Conservation (phyloP, 768 basidiomycete genomes). For the Tulasnella sp. region DNA sequence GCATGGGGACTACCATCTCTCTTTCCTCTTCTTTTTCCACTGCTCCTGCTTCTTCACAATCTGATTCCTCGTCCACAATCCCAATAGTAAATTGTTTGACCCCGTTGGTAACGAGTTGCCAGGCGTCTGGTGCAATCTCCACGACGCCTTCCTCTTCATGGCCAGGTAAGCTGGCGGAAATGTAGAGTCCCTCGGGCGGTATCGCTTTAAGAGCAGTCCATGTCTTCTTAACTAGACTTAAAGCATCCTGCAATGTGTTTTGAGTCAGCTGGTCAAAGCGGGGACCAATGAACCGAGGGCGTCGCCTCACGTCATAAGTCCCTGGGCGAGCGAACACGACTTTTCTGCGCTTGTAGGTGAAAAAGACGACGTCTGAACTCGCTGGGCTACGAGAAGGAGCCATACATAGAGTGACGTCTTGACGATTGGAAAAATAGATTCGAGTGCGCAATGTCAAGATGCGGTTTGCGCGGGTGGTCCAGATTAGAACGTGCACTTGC, state of each 20-base stretch:
- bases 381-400: no score
- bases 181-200: not conserved
- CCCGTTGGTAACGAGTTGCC: not conserved
- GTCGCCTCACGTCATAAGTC: no score
- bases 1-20: not conserved
- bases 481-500: no score
- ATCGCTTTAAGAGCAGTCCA: not conserved
- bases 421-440: no score
- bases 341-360: no score
- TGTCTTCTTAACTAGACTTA: not conserved
- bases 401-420: no score
- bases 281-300: not conserved
- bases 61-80: conserved; percentile 29
- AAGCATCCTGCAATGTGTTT: not conserved
- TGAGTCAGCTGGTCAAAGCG: no score
- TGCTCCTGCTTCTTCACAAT: not conserved
- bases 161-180: not conserved
- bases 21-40: not conserved
- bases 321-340: no score
- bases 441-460: no score
- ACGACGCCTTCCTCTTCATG: not conserved
- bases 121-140: not conserved
- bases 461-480: no score
- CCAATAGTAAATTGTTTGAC: not conserved
- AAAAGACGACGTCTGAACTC: no score